Base-by-base conservation (phyloP, 1,284 basidiomycete species). In the Kwoniella shivajii region DNA sequence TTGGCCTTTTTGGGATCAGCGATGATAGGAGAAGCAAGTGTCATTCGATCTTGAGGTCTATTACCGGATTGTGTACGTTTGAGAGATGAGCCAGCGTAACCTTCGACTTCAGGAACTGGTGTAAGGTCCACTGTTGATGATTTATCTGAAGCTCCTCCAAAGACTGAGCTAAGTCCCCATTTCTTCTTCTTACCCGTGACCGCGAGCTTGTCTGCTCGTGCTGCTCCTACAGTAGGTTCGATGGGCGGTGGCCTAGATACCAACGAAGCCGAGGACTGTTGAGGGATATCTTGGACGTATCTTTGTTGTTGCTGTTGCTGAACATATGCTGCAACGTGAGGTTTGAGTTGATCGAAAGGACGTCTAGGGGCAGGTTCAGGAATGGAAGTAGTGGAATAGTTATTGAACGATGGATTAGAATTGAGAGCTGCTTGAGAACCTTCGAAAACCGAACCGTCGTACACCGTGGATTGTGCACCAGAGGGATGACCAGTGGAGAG, bases 1-100 rank as follows among this genome's bases (percentile, higher is more conserved):
- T 92, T 92, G 61, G 85, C 83, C 78, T 89, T 88, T 81, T 94
- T 93, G 57, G 87, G 82, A 72, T 95, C 90, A 58, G 52, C 18
- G 2, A 29, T 34, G 4, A 26, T 30, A 9, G 53, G 53, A 6
- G 39, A 6, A 13, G 26, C 31, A 2, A 18, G 31, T 16, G 29
- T 4, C 30, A 51, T 82, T 68, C 86, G 85, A 68, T 89, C 88
- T 24, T 85, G 86, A 18, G 76, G 65, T 65, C 87, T 87, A 43
- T 68, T 61, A 13, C 87, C 86, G 14, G 91, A 91, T 67, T 90
- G 88, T 2, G 89, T 86, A 38, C 92, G 89, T 79, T 94, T 94
- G 75, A 92, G 84, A 16, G 87, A 78, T 79, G 54, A 84, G 71
- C 43, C 75, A 69, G 62, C 82, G 78, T 48, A 84, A 78, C 42